Conservation (phyloP, 1,284 basidiomycete species). For the Irpex sp. region DNA sequence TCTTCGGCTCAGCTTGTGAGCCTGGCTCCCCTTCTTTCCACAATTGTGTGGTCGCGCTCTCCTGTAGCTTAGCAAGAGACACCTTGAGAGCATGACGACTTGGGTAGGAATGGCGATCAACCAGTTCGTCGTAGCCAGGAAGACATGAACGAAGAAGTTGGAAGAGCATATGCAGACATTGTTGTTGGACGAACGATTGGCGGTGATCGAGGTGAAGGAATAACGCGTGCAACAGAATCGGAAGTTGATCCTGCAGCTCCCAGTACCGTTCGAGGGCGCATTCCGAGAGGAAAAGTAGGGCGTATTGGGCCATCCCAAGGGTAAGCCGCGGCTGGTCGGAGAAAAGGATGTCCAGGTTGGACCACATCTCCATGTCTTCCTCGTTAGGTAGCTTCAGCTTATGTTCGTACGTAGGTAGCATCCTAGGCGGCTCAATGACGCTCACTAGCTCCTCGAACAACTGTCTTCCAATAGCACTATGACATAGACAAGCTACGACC, state of each 20-base stretch:
- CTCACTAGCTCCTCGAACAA: constrained; percentile 84
- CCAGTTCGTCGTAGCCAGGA: constrained; percentile 63
- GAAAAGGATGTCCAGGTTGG: constrained; percentile 71
- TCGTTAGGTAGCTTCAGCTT: constrained; percentile 64
- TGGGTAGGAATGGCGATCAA: constrained; percentile 48
- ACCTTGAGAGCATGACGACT: constrained; percentile 46
- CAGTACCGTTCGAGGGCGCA: constrained; percentile 77
- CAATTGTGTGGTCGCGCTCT: constrained; percentile 38
- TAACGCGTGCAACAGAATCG: constrained; percentile 76
- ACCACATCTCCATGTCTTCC: constrained; percentile 71
- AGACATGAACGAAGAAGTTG: constrained; percentile 79
- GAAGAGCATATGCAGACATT: constrained; percentile 74
- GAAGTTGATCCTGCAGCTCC: constrained; percentile 70
- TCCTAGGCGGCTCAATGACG: constrained; percentile 81
- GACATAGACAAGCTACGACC: constrained; percentile 83
- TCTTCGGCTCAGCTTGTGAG: constrained; percentile 55
- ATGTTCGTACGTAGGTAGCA: constrained; percentile 75
- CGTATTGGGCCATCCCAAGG: constrained; percentile 82
- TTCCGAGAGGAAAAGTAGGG: constrained; percentile 83
- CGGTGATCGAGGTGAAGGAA: constrained; percentile 85
- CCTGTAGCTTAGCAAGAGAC: constrained; percentile 55
- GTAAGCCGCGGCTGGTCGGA: constrained; percentile 64
- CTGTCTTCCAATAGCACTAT: constrained; percentile 69
- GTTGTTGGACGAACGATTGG: constrained; percentile 62
- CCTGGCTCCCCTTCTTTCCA: constrained; percentile 73